phyloP scores from a whole-genome alignment of 2,329 filamentous ascomycete genomes.

The Colletotrichum gigasporum region DNA sequence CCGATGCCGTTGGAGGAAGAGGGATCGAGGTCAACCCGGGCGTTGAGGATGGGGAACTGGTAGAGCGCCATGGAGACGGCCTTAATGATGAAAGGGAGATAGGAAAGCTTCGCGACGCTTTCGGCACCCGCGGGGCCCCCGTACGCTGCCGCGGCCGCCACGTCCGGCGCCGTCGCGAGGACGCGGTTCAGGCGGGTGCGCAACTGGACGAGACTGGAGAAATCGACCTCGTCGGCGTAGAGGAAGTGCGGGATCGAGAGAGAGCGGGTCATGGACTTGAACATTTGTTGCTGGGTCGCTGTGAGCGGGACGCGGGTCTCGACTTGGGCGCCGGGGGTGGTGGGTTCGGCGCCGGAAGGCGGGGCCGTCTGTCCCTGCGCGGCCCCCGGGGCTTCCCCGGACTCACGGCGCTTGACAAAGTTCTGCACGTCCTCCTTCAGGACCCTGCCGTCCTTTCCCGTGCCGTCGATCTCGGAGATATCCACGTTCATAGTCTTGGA shows the following conservation, averaged over 20 bases:
- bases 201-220: slow-evolving; percentile 77
- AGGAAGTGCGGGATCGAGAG: slow-evolving; percentile 94
- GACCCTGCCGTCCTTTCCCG: slow-evolving; percentile 90
- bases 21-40: slow-evolving; percentile 73
- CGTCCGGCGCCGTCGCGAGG: slow-evolving; percentile 59
- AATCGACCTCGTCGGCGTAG: slow-evolving; percentile 89
- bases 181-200: slow-evolving; percentile 78
- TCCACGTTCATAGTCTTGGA: slow-evolving; percentile 82
- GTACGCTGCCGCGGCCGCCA: slow-evolving; percentile 44
- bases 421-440: slow-evolving; percentile 90
- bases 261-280: slow-evolving; percentile 95
- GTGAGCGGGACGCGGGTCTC: slow-evolving; percentile 79
- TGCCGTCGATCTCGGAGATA: slow-evolving; percentile 82
- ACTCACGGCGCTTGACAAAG: slow-evolving; percentile 67
- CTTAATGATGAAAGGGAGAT: slow-evolving; percentile 95
- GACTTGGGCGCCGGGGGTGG: slow-evolving; percentile 59
- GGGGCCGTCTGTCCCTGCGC: slow-evolving; percentile 21
- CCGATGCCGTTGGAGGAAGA: slow-evolving; percentile 46
- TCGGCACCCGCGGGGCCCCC: too few relatives aligned
- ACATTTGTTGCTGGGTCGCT: slow-evolving; percentile 90
- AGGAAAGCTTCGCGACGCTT: slow-evolving; percentile 76
- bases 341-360: slow-evolving; percentile 38
- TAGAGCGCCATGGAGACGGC: slow-evolving; percentile 87
- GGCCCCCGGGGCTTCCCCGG: background rate
- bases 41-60: slow-evolving; percentile 87